Base-by-base conservation (phyloP, 371 early-diverging fungal genomes). In the Mortierella sp. region DNA sequence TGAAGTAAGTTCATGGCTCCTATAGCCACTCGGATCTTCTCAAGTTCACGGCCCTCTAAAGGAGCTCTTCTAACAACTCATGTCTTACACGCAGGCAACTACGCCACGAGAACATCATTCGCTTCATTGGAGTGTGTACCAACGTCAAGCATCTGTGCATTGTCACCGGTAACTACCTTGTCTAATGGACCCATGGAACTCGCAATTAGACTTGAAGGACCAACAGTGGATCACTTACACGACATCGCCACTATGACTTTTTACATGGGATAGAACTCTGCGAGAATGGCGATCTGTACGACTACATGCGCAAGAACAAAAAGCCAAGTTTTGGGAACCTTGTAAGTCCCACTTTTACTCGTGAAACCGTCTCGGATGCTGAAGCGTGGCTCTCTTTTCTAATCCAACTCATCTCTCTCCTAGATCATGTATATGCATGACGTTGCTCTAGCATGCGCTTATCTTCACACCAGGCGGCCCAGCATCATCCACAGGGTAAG, bases 341-440 rank as follows among this genome's bases (percentile, higher is more conserved):
- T 65, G 80, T 67, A 60, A 50, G 68, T 34, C 0, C 21, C 10
- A 34, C 10, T 34, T 34, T 34, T 10, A 34, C n/a, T n/a, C n/a
- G n/a, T n/a, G n/a, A n/a, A n/a, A n/a, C n/a, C n/a, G n/a, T n/a
- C n/a, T n/a, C n/a, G n/a, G n/a, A n/a, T n/a, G n/a, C n/a, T n/a
- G n/a, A n/a, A n/a, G n/a, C n/a, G n/a, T n/a, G n/a, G n/a, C n/a
- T n/a, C n/a, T n/a, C n/a, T n/a, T n/a, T n/a, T n/a, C n/a, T n/a
- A n/a, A n/a, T n/a, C n/a, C 34, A 10, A 4, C 10, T 34, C 34
- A 7, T 34, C 34, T 34, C 10, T 34, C 34, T 34, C 34, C 10
- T 67, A 86, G 86, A 80, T 88, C 49, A 90, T 86, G 85, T 89
- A 86, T 44, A 92, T 92, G 93, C 89, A 92, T 66, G 93, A 95